Evolutionary conservation across 2,329 filamentous ascomycete genomes (phyloP), one percentile per base, ranked within the genome.

Genomic region (Aspergillus carbonarius): DNA sequence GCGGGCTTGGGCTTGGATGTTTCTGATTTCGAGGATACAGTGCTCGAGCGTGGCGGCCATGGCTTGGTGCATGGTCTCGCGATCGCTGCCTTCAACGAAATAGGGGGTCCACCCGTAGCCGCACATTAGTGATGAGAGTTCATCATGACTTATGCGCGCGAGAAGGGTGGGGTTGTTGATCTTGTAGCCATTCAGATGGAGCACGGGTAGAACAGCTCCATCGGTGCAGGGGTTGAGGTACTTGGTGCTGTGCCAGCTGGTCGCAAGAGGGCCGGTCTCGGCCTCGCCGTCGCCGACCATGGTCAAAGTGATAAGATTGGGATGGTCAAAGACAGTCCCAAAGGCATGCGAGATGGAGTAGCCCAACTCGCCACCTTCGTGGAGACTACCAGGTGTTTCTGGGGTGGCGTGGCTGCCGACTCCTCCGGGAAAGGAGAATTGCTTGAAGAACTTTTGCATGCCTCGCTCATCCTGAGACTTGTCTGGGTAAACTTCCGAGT

Each of bases 171-270:
- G 88, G 74, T 91, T 91, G 79, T 91, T 90, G 79, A 92, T 92
- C 80, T 93, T 93, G 82, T 92, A 93, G 48, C 90, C 90, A 67
- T 93, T 93, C 34, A 93, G 80, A 72, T 93, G 89, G 10, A 93
- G 81, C 5, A 93, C 86, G 0, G 90, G 90, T 1, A 93, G 81
- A 7, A 93, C 90, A 37, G 89, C 90, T 30, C 90, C 90, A 67
- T 92, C 89, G 0, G 84, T 88, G 65, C 90, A 88, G 4, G 90
- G 90, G 70, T 92, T 92, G 63, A 93, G 81, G 76, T 92, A 92
- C 73, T 93, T 93, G 70, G 84, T 92, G 75, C 87, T 89, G 76
- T 93, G 90, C 90, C 90, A 93, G 57, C 87, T 87, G 1, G 90
- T 91, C 25, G 90, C 90, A 47, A 92, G 78, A 17, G 90, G 90